Percentiles rank a stretch among this genome's conserved stretches.
Evolutionary conservation across 1,139 yeast genomes (phyloP).

Genomic region (Geotrichum macrosporum): DNA sequence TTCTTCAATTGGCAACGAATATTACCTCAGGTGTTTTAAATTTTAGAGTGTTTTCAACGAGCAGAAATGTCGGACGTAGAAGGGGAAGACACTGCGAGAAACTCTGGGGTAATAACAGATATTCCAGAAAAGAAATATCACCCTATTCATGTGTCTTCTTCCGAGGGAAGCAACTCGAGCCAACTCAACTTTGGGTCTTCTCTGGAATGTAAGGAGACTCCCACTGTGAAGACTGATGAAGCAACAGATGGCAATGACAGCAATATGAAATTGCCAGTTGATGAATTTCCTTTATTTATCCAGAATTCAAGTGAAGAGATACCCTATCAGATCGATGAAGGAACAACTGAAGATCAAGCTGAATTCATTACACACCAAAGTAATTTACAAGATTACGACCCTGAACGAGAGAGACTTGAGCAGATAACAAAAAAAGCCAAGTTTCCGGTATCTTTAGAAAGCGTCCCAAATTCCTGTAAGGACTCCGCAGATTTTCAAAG

Average conservation of each 20-base stretch:
- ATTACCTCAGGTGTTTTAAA: too few species aligned
- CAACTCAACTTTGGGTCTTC: background rate
- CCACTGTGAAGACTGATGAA: background rate
- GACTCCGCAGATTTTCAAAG: background rate
- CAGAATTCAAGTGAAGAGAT: constrained; percentile 3
- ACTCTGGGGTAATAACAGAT: background rate
- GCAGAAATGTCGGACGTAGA: background rate
- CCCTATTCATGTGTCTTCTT: background rate
- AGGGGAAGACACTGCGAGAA: background rate
- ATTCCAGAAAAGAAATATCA: background rate
- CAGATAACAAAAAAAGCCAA: constrained; percentile 1
- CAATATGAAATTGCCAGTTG: background rate
- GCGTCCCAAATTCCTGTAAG: background rate
- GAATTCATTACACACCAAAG: constrained; percentile 18
- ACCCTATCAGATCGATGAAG: constrained; percentile 8
- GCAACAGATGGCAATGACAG: background rate
- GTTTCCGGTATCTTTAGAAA: background rate
- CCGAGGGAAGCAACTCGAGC: background rate
- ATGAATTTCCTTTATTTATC: constrained; percentile 9
- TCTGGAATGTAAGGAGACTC: background rate
- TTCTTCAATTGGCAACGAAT: too few species aligned
- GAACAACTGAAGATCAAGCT: constrained; percentile 18
- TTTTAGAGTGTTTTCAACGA: too few species aligned
- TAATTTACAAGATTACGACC: constrained; percentile 5
- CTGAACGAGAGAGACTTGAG: constrained; percentile 9